phyloP scores from a whole-genome alignment of 208 protist genomes.

The Giardia muris region DNA sequence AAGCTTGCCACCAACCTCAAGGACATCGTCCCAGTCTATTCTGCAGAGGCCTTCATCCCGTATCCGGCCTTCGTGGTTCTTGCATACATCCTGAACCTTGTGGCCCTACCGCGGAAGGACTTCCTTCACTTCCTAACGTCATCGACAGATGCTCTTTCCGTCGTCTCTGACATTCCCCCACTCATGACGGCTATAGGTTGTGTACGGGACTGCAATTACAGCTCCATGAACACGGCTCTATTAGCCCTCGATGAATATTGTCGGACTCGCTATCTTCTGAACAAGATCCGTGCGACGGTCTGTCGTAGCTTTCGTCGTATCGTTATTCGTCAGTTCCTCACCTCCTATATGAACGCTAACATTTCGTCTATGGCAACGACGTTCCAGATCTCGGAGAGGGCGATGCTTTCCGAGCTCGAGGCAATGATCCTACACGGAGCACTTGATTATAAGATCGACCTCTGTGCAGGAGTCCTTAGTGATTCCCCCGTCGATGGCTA shows the following conservation, averaged over 20 bases:
- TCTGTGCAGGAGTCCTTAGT: neutral
- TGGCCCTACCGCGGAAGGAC: neutral
- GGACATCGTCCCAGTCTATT: neutral
- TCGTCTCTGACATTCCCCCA: neutral
- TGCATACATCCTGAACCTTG: neutral
- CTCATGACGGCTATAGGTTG: neutral
- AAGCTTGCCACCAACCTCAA: neutral
- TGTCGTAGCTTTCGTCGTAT: neutral
- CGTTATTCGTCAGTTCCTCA: neutral
- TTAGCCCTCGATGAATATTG: neutral
- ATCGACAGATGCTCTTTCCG: neutral
- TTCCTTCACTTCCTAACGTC: neutral
- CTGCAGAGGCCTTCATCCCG: neutral
- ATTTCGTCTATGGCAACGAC: neutral
- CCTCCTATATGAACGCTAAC: neutral
- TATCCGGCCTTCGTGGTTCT: neutral
- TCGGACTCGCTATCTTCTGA: neutral
- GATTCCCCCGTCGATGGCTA: neutral
- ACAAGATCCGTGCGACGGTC: neutral
- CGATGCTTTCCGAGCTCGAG: neutral
- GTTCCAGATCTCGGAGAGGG: neutral
- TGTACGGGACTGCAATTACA: neutral
- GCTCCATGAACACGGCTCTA: neutral
- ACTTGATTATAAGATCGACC: neutral
- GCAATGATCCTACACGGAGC: neutral